Base-by-base conservation (phyloP, 2,329 filamentous ascomycete genomes). In the Aspergillus pseudoterreus region DNA sequence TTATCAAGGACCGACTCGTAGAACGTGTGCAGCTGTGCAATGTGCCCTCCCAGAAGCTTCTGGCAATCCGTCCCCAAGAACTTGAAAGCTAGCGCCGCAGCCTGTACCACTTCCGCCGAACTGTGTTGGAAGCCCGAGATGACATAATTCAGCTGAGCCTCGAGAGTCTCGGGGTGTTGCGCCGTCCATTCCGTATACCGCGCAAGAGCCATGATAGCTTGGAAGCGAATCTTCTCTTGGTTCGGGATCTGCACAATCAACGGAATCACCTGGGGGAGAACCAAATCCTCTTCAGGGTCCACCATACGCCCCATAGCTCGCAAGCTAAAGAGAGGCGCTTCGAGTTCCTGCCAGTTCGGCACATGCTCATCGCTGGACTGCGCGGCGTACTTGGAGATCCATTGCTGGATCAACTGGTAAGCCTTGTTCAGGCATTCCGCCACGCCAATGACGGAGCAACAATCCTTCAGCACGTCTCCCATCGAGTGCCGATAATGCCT, bases 121-220 rank as follows among this genome's bases (percentile, higher is more conserved):
- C 85, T 83, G 52, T 92, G 89, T 58, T 90, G 82, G 74, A 99
- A 99, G 0, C 92, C 94, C 4, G 86, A 88, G 59, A 96, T 92
- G 64, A 99, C 95, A 73, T 95, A 99, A 64, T 90, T 91, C 67
- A 99, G 88, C 71, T 99, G 94, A 8, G 89, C 82, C 70, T 96
- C 88, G 8, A 99, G 79, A 43, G 92, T 95, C 52, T 96, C 90
- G 0, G 92, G 90, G 65, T 99, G 94, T 44, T 90, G 85, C 4
- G 94, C 85, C 0, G 95, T 99, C 94, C 94, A 99, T 71, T 97
- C 92, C 0, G 95, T 99, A 68, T 99, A 99, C 56, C 94, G 83
- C 35, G 91, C 94, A 19, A 99, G 82, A 3, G 95, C 92, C 91
- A 99, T 96, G 64, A 97, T 96, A 5, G 92, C 92, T 56, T 95